These are phyloP conservation scores for Haplographium delicatum DNA, from an alignment of 495 filamentous ascomycete genomes.

Conservation along the genomic window DNA sequence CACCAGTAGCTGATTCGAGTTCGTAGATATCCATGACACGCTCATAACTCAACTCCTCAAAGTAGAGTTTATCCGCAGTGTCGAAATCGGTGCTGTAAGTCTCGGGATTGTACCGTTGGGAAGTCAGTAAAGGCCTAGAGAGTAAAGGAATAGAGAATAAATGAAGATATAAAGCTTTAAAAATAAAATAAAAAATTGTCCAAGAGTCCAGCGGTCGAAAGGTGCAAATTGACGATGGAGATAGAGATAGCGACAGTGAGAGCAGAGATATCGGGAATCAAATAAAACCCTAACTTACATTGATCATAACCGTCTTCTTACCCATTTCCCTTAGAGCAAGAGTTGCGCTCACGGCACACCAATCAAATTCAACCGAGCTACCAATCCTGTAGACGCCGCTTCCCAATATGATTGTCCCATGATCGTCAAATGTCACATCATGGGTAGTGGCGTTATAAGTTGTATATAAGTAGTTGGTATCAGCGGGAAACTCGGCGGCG, in stretches of 20 bases:
- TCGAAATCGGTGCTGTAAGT: constrained; percentile 90
- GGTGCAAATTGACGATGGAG: constrained; percentile 1
- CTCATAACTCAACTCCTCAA: constrained; percentile 95
- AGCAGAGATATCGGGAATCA: no score
- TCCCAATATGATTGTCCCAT: constrained; percentile 44
- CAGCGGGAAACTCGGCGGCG: constrained; percentile 94
- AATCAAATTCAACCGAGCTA: constrained; percentile 97
- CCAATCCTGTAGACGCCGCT: constrained; percentile 72
- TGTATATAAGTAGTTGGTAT: constrained; percentile 87
- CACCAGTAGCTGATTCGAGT: constrained; percentile 75
- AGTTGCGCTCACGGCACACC: constrained; percentile 95
- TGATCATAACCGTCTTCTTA: constrained; percentile 98
- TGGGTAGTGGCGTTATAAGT: constrained; percentile 97
- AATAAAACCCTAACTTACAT: constrained; percentile 31
- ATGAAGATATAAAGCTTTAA: no score
- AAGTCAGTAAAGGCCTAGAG: constrained; percentile 14
- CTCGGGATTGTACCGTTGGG: constrained; percentile 48
- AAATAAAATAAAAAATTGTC: no score
- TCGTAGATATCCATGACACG: constrained; percentile 76
- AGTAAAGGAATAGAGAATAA: constrained; percentile 16
- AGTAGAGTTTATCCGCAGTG: constrained; percentile 91
- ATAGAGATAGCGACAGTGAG: no score
- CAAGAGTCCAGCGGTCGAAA: background rate
- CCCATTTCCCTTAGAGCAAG: constrained; percentile 80
- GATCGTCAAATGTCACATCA: constrained; percentile 92